Conservation (phyloP, 1,139 yeast genomes). For the Blastobotrys serpentis region DNA sequence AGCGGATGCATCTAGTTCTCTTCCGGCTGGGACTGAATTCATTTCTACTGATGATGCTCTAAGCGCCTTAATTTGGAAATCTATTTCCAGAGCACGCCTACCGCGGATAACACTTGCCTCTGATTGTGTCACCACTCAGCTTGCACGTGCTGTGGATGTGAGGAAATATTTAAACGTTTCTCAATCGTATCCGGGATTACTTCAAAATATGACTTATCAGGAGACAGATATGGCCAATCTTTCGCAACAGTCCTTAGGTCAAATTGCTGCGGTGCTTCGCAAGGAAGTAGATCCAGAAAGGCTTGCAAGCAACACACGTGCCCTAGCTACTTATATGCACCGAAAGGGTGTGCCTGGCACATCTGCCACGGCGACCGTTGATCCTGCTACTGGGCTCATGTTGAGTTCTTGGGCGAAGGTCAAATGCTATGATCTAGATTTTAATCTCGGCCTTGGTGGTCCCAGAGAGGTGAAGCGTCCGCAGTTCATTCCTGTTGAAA, state of each 20-base stretch:
- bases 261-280: constrained; percentile 20
- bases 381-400: constrained; percentile 17
- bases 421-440: constrained; percentile 19
- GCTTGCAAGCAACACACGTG: constrained; percentile 12
- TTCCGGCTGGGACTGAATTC: constrained; percentile 8
- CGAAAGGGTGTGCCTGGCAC: constrained; percentile 12
- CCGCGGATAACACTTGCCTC: constrained; percentile 12
- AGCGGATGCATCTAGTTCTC: constrained; percentile 12
- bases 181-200: constrained; percentile 21
- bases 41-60: constrained; percentile 25
- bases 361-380: constrained; percentile 16
- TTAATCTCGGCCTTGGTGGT: constrained; percentile 21
- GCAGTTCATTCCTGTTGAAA: constrained; percentile 20
- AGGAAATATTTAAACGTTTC: constrained; percentile 17
- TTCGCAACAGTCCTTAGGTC: constrained; percentile 18
- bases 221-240: constrained; percentile 8
- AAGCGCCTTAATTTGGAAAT: constrained; percentile 23
- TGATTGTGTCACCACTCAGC: background rate
- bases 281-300: constrained; percentile 15
- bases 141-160: constrained; percentile 23
- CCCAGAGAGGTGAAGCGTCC: constrained; percentile 24
- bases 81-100: constrained; percentile 17
- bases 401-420: constrained; percentile 25
- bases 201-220: constrained; percentile 22
- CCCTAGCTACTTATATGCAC: constrained; percentile 15